Percentiles rank a stretch among this genome's conserved stretches.
Evolutionary conservation across 2,329 filamentous ascomycete genomes (phyloP).

Genomic region (Diaporthe humulicola): DNA sequence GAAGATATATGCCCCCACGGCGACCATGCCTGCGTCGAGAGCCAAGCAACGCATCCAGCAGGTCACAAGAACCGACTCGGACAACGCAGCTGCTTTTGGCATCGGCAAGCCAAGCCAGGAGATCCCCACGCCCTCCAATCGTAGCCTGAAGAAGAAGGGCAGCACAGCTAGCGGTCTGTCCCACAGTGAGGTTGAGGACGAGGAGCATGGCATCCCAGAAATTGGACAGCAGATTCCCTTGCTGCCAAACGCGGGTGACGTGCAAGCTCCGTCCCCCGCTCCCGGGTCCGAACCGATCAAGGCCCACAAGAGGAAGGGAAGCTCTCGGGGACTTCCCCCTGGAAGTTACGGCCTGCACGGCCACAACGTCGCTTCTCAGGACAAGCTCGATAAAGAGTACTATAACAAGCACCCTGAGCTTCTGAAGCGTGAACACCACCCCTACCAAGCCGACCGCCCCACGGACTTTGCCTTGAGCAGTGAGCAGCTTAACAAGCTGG

Average conservation of each 20-base stretch:
- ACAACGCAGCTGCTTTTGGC: slow-evolving; percentile 85
- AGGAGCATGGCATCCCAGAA: slow-evolving; percentile 91
- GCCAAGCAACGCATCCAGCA: slow-evolving; percentile 86
- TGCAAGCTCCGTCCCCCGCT: slow-evolving; percentile 91
- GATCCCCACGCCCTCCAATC: slow-evolving; percentile 58
- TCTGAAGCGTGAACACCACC: slow-evolving; percentile 78
- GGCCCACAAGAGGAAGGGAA: slow-evolving; percentile 79
- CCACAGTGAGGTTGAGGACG: slow-evolving; percentile 69
- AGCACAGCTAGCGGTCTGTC: slow-evolving; percentile 67
- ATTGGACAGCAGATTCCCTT: slow-evolving; percentile 95
- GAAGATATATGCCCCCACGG: slow-evolving; percentile 89
- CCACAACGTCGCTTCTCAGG: slow-evolving; percentile 80
- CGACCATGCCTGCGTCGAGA: slow-evolving; percentile 83
- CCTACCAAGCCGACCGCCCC: slow-evolving; percentile 67
- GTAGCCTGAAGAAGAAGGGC: slow-evolving; percentile 73
- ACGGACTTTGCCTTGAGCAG: slow-evolving; percentile 88
- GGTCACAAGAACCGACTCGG: slow-evolving; percentile 93
- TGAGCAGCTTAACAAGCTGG: slow-evolving; percentile 90
- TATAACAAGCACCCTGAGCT: slow-evolving; percentile 92
- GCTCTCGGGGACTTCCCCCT: slow-evolving; percentile 79
- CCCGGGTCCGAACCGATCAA: slow-evolving; percentile 59
- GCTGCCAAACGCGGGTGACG: slow-evolving; percentile 92
- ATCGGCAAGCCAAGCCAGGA: slow-evolving; percentile 78
- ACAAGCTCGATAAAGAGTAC: slow-evolving; percentile 92
- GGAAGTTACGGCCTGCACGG: slow-evolving; percentile 95